Evolutionary conservation across 2,329 filamentous ascomycete species (phyloP).

Genomic region (Dothistroma septosporum): DNA sequence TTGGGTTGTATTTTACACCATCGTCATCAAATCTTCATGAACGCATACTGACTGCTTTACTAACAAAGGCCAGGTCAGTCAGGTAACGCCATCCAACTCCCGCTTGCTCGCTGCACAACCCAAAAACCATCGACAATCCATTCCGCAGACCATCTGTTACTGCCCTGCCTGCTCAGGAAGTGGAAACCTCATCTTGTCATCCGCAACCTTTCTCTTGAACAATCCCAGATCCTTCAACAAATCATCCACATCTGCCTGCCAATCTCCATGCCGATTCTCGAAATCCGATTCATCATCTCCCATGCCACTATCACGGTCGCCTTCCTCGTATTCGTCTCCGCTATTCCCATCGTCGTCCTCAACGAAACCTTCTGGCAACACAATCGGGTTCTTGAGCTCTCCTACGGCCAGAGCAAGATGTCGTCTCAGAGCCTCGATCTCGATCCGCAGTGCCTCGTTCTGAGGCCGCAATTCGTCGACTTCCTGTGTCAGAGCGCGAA

Average conservation of each 20-base stretch:
- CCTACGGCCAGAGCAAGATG: conserved; percentile 83
- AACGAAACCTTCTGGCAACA: conserved; percentile 44
- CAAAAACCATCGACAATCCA: too few species aligned
- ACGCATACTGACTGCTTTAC: neutral
- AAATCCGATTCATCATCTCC: conserved; percentile 45
- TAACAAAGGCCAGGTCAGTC: neutral
- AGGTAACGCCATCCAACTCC: neutral
- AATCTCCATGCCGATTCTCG: conserved; percentile 44
- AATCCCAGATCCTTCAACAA: conserved; percentile 74
- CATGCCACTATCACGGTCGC: conserved; percentile 59
- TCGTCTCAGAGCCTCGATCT: conserved; percentile 83
- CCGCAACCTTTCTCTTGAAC: conserved; percentile 80
- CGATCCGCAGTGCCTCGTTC: conserved; percentile 55
- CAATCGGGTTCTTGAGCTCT: conserved; percentile 88
- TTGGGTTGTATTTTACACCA: neutral
- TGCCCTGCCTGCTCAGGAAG: conserved; percentile 9
- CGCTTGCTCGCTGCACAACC: neutral
- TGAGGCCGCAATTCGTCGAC: conserved; percentile 46
- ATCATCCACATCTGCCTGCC: conserved; percentile 79
- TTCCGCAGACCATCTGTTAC: neutral
- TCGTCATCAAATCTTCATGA: neutral
- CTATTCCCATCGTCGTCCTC: conserved; percentile 25
- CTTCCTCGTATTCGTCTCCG: conserved; percentile 42
- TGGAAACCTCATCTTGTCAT: conserved; percentile 67
- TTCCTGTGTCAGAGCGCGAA: conserved; percentile 66